phyloP scores from a whole-genome alignment of 768 basidiomycete species.

The Russula lepida region DNA sequence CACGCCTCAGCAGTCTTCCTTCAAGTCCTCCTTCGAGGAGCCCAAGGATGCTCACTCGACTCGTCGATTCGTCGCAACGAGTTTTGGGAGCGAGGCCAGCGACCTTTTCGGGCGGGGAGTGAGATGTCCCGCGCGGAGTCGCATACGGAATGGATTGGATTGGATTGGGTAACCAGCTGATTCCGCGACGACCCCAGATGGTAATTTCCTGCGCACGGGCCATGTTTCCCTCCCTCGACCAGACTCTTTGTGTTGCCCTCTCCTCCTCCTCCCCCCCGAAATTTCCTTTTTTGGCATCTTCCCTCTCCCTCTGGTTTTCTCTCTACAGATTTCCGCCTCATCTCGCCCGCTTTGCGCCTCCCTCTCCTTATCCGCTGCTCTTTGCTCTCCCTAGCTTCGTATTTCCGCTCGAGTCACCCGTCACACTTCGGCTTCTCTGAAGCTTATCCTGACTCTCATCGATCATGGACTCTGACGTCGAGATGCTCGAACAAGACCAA shows the following conservation, averaged over 20 bases:
- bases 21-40: too few species aligned
- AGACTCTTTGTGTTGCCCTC: slow-evolving; percentile 18
- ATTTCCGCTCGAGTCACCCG: not conserved
- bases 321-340: not conserved
- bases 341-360: not conserved
- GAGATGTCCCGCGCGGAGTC: not conserved
- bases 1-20: not conserved
- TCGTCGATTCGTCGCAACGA: not conserved
- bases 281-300: slow-evolving; percentile 28
- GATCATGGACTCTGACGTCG: slow-evolving; percentile 11
- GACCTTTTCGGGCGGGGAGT: not conserved
- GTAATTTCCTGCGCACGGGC: slow-evolving; percentile 21
- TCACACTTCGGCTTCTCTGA: not conserved
- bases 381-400: not conserved
- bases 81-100: not conserved
- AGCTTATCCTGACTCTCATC: not conserved
- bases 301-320: slow-evolving; percentile 16
- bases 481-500: slow-evolving; percentile 9
- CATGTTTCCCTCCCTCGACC: not conserved
- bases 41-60: not conserved
- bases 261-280: slow-evolving; percentile 22
- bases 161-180: slow-evolving; percentile 5
- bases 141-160: not conserved
- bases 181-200: slow-evolving; percentile 13
- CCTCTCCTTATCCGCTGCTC: not conserved